Percentiles rank a stretch among this genome's conserved stretches.
Evolutionary conservation across 2,329 filamentous ascomycete genomes (phyloP).

Genomic region (Aspergillus sp.): DNA sequence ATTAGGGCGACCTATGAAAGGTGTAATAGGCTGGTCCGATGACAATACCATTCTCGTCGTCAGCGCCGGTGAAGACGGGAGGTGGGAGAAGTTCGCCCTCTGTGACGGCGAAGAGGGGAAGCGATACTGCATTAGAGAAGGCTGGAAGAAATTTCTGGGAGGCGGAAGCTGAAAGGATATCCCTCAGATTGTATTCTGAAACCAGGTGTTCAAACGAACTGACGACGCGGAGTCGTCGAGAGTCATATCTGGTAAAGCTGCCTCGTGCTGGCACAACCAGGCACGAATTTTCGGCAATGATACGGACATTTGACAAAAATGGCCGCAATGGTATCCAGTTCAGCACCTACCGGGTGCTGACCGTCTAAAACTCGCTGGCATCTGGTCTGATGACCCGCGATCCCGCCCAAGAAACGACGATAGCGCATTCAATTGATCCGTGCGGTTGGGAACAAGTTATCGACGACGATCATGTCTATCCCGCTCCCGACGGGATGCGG

Average conservation of each 20-base stretch:
- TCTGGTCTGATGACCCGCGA: neutral
- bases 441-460: slow-evolving; percentile 18
- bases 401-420: neutral
- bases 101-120: slow-evolving; percentile 68
- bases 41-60: slow-evolving; percentile 74
- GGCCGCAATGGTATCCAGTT: neutral
- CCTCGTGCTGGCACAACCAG: too few relatives aligned
- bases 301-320: neutral
- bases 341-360: neutral
- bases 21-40: slow-evolving; percentile 78
- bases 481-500: slow-evolving; percentile 25
- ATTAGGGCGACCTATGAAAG: slow-evolving; percentile 68
- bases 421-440: neutral
- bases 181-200: neutral
- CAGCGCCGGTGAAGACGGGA: slow-evolving; percentile 74
- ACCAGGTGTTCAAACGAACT: neutral
- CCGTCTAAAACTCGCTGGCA: neutral
- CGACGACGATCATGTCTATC: slow-evolving; percentile 33
- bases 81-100: slow-evolving; percentile 85
- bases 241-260: neutral
- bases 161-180: slow-evolving; percentile 26
- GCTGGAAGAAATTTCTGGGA: slow-evolving; percentile 77
- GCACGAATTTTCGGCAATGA: neutral
- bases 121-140: slow-evolving; percentile 66
- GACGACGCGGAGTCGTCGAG: neutral